These are phyloP conservation scores for Mucor irregularis DNA, from an alignment of 371 early-diverging fungal species.

Conservation along the genomic window DNA sequence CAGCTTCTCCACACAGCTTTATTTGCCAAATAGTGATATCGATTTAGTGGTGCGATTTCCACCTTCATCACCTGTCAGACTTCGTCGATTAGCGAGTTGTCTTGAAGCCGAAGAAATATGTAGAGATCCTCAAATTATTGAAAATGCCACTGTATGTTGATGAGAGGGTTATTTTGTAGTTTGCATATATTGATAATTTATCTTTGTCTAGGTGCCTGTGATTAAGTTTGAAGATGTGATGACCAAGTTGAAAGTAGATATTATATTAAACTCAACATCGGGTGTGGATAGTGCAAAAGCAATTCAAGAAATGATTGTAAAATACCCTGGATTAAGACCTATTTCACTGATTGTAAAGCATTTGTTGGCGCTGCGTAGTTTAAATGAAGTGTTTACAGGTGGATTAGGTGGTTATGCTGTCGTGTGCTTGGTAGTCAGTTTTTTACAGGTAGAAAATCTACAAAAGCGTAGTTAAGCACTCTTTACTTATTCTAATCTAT, in stretches of 20 bases:
- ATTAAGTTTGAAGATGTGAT: constrained; percentile 82
- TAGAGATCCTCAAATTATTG: constrained; percentile 45
- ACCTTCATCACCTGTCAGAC: neutral
- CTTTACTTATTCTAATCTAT: neutral
- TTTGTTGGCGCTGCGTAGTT: constrained; percentile 67
- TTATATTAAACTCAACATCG: constrained; percentile 72
- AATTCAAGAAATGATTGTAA: constrained; percentile 54
- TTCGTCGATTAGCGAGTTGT: constrained; percentile 13
- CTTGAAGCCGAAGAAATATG: constrained; percentile 25
- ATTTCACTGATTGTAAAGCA: constrained; percentile 83
- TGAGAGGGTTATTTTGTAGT: neutral
- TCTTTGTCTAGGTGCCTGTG: constrained; percentile 79
- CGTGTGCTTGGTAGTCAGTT: constrained; percentile 80
- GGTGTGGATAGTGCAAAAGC: constrained; percentile 70
- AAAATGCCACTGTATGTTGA: constrained; percentile 47
- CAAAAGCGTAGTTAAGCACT: neutral
- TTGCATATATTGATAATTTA: neutral
- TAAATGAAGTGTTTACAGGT: constrained; percentile 93
- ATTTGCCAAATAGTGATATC: constrained; percentile 79
- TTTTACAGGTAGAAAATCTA: constrained; percentile 65
- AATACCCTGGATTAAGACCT: constrained; percentile 64
- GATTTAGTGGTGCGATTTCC: constrained; percentile 70
- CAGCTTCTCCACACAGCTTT: constrained; percentile 81
- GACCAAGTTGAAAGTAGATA: constrained; percentile 80
- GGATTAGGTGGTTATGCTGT: constrained; percentile 95